Evolutionary conservation across 73 alveolate species (phyloP), one percentile per base, ranked within the genome.

Genomic region (Blepharisma stoltei): DNA sequence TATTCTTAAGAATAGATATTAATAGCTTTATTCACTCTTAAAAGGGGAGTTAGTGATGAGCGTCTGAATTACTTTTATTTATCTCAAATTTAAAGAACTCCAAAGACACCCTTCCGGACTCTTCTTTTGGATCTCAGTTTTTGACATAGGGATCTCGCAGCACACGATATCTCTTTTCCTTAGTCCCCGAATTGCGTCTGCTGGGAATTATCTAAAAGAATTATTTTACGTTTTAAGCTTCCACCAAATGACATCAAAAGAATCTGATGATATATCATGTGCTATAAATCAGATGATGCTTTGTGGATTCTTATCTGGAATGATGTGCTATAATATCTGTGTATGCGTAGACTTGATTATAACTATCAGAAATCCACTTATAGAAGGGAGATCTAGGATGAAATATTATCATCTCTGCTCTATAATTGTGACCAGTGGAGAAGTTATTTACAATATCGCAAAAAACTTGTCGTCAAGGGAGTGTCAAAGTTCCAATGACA

Each of bases 281-380:
- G 73, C 73, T 14, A 60, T 60, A 60, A 60, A 60, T 38, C 73
- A 60, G 46, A 60, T 60, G 73, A 8, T 60, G 37, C 23, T 60
- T 60, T 60, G 46, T 2, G 73, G 73, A 25, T n/a, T 38, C 18
- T 8, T 60, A 1, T 20, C 73, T 18, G 73, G 73, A 1, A 38
- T 60, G 38, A 8, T 60, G 11, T 60, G 73, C 5, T 60, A 60
- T 25, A 60, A 60, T 25, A 25, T 25, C 23, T n/a, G 18, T 25
- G 23, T 60, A 38, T 60, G 46, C 2, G 37, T 60, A 0, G 73
- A 60, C 46, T 38, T 60, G 38, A 20, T 60, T 14, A 25, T 60
- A 14, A 60, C 73, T 1, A 8, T 60, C 14, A 14, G 73, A 18
- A 60, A 60, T 25, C 73, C 73, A 5, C 23, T 60, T 1, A 60